Percentiles rank a stretch among this genome's conserved stretches.
phyloP scores from a whole-genome alignment of 2,329 filamentous ascomycete species.

The Penicillium brasilianum region DNA sequence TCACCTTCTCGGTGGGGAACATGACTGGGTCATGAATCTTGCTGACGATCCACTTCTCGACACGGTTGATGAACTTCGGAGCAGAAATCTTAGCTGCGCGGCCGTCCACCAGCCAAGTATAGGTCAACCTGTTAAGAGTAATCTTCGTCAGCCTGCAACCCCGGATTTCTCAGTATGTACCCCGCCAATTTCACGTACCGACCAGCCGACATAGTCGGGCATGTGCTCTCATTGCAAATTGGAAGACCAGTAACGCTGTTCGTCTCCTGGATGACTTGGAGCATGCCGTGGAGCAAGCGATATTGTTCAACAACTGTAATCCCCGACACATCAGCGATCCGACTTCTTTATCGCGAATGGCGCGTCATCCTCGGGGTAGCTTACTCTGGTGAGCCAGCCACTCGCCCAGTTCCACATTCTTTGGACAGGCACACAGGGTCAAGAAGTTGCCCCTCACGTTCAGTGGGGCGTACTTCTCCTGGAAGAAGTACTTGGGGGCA shows the following conservation, averaged over 20 bases:
- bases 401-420: conserved; percentile 91
- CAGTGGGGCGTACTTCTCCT: conserved; percentile 69
- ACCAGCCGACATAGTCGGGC: conserved; percentile 93
- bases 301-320: conserved; percentile 85
- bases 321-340: conserved; percentile 19
- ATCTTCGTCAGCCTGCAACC: conserved; percentile 23
- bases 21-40: conserved; percentile 90
- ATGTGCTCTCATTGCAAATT: conserved; percentile 82
- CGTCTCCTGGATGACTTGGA: conserved; percentile 84
- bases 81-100: conserved; percentile 91
- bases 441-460: conserved; percentile 98
- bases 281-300: conserved; percentile 84
- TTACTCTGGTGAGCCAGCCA: conserved; percentile 95
- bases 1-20: conserved; percentile 84
- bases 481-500: conserved; percentile 57
- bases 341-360: not conserved
- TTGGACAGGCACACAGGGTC: conserved; percentile 89
- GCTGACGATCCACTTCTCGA: conserved; percentile 95
- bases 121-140: conserved; percentile 71
- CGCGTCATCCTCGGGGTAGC: conserved; percentile 26
- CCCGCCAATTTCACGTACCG: conserved; percentile 64
- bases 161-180: conserved; percentile 14
- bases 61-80: conserved; percentile 90
- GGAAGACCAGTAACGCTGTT: conserved; percentile 74
- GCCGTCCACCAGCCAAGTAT: conserved; percentile 92